Evolutionary conservation across 192 early-diverging fungal genomes (phyloP).

Genomic region (Mortierella antarctica): DNA sequence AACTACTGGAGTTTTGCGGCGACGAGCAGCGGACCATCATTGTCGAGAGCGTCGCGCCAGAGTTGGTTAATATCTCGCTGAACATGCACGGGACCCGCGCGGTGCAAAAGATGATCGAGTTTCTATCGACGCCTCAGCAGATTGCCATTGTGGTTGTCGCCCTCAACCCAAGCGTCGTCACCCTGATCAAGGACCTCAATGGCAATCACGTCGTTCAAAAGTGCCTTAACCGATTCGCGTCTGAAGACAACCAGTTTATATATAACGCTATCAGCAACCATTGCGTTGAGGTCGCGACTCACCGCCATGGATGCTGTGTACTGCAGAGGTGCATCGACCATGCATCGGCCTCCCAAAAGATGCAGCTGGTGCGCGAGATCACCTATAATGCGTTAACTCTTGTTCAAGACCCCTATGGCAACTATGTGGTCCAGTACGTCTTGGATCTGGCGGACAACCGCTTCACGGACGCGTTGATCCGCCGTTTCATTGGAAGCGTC

Average conservation of each 20-base stretch:
- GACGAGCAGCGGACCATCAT: slow-evolving; percentile 81
- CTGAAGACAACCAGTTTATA: slow-evolving; percentile 89
- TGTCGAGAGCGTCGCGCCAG: slow-evolving; percentile 76
- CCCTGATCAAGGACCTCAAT: slow-evolving; percentile 91
- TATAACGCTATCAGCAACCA: slow-evolving; percentile 82
- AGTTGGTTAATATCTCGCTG: slow-evolving; percentile 82
- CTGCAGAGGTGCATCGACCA: slow-evolving; percentile 92
- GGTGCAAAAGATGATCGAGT: slow-evolving; percentile 93
- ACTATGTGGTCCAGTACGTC: slow-evolving; percentile 95
- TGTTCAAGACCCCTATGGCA: slow-evolving; percentile 92
- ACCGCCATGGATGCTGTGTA: slow-evolving; percentile 92
- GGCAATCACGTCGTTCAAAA: slow-evolving; percentile 96
- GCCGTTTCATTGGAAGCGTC: slow-evolving; percentile 80
- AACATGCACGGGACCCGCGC: slow-evolving; percentile 95
- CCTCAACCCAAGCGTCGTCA: slow-evolving; percentile 75
- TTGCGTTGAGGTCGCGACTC: slow-evolving; percentile 89
- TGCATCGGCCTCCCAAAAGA: slow-evolving; percentile 75
- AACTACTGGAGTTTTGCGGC: slow-evolving; percentile 84
- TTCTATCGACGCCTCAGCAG: slow-evolving; percentile 72
- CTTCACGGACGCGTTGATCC: slow-evolving; percentile 78
- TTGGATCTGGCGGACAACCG: slow-evolving; percentile 77
- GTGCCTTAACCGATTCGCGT: slow-evolving; percentile 79
- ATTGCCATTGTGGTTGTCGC: slow-evolving; percentile 75
- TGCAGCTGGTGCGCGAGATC: slow-evolving; percentile 81
- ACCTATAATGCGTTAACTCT: slow-evolving; percentile 77